Evolutionary conservation across 2,329 filamentous ascomycete genomes (phyloP), one percentile per base, ranked within the genome.

Genomic region (Alternaria triticina): DNA sequence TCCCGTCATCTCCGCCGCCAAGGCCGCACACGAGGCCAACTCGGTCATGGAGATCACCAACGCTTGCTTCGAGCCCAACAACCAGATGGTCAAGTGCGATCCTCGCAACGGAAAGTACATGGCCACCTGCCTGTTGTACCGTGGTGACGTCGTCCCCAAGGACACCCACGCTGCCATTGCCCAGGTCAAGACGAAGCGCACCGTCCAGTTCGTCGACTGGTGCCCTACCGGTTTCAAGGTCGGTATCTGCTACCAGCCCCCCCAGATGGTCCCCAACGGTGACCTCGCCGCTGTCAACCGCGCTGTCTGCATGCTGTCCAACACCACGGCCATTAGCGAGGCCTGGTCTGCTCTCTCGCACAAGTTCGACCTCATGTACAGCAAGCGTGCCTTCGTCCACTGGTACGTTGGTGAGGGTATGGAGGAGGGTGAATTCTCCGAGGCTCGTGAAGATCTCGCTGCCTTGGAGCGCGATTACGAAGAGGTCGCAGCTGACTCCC

Each of bases 311-410:
- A 98, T 99, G 96, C 87, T 99, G 69, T 95, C 92, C 85, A 96
- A 99, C 89, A 99, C 96, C 76, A 99, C 96, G 57, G 95, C 96
- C 79, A 99, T 99, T 78, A 92, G 95, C 79, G 95, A 98, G 86
- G 96, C 96, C 69, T 99, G 96, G 96, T 94, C 92, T 69, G 94
- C 94, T 72, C 89, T 99, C 70, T 96, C 94, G 67, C 89, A 91
- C 89, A 99, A 99, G 87, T 99, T 99, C 87, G 96, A 99, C 81
- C 93, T 99, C 82, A 99, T 99, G 96, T 97, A 98, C 90, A 96
- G 93, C 83, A 99, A 99, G 91, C 96, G 96, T 87, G 96, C 96
- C 68, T 99, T 99, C 85, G 96, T 99, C 71, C 96, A 99, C 86
- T 99, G 96, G 96, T 99, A 98, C 79, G 96, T 99, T 80, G 96